Evolutionary conservation across 2,329 filamentous ascomycete genomes (phyloP).

Genomic region (Epichloe coenophiala): DNA sequence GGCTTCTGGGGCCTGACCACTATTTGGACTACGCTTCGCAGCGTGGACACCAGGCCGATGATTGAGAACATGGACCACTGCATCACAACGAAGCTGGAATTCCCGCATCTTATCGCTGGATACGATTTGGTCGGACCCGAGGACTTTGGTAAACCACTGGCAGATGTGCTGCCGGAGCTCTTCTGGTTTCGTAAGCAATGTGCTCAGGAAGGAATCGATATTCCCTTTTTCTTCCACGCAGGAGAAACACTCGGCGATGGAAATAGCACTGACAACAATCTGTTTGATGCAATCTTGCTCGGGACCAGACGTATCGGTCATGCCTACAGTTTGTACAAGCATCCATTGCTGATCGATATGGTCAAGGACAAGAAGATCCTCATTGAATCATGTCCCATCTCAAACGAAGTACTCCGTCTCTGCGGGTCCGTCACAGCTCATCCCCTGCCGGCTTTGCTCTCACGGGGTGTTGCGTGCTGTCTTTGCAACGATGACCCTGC

Average conservation of each 20-base stretch:
- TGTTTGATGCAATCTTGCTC: constrained; percentile 79
- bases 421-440: constrained; percentile 65
- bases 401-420: constrained; percentile 74
- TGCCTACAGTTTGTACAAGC: constrained; percentile 78
- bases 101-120: constrained; percentile 68
- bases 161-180: constrained; percentile 66
- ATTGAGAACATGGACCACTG: constrained; percentile 78
- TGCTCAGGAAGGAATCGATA: constrained; percentile 58
- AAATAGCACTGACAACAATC: constrained; percentile 60
- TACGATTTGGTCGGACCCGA: constrained; percentile 89
- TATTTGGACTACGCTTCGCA: constrained; percentile 71
- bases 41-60: constrained; percentile 48
- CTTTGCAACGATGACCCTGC: constrained; percentile 87
- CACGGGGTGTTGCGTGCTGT: constrained; percentile 70
- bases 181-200: constrained; percentile 92
- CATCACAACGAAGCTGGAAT: constrained; percentile 66
- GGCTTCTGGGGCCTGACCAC: constrained; percentile 74
- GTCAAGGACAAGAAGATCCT: constrained; percentile 81
- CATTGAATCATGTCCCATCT: constrained; percentile 81
- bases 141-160: constrained; percentile 61
- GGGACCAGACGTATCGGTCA: constrained; percentile 84
- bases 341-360: constrained; percentile 78
- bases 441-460: constrained; percentile 69
- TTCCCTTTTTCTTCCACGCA: constrained; percentile 94
- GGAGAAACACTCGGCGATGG: constrained; percentile 74